These are phyloP conservation scores for Debaryomyces tyrocola DNA, from an alignment of 805 yeast genomes.

Conservation along the genomic window DNA sequence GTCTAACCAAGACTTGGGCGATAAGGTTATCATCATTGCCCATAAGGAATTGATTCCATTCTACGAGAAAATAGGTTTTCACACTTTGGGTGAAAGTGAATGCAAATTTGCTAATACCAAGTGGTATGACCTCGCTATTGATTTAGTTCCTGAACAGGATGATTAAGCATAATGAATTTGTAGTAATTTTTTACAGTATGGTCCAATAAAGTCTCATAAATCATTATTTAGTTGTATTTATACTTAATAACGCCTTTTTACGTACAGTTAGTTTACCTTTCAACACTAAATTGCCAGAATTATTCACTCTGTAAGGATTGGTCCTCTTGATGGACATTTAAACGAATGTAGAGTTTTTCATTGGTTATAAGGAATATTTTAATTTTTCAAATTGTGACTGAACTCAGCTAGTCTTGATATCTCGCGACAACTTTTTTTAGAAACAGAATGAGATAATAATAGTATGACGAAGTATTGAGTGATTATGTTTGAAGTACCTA, in stretches of 20 bases:
- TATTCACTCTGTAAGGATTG: too few relatives aligned
- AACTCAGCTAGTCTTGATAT: background rate
- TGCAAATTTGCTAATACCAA: constrained; percentile 56
- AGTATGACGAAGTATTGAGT: background rate
- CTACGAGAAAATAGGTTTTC: constrained; percentile 81
- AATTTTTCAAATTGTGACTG: too few relatives aligned
- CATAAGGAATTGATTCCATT: constrained; percentile 69
- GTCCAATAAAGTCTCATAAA: background rate
- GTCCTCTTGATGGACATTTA: too few relatives aligned
- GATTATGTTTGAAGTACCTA: constrained; percentile 34
- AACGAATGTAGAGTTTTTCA: too few relatives aligned
- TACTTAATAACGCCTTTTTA: background rate
- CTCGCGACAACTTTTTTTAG: background rate
- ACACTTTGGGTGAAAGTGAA: constrained; percentile 61
- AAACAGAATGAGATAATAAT: background rate
- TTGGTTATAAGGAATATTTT: too few relatives aligned
- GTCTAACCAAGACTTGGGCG: constrained; percentile 84
- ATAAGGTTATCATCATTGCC: constrained; percentile 70
- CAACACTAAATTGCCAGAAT: background rate
- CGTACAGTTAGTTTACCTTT: background rate
- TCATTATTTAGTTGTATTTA: background rate
- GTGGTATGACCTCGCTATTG: constrained; percentile 62
- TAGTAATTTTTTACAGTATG: background rate
- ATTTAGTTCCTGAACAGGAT: constrained; percentile 44
- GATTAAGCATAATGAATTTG: constrained; percentile 14